Evolutionary conservation across 2,329 filamentous ascomycete species (phyloP).

Genomic region (Monilinia polystroma): DNA sequence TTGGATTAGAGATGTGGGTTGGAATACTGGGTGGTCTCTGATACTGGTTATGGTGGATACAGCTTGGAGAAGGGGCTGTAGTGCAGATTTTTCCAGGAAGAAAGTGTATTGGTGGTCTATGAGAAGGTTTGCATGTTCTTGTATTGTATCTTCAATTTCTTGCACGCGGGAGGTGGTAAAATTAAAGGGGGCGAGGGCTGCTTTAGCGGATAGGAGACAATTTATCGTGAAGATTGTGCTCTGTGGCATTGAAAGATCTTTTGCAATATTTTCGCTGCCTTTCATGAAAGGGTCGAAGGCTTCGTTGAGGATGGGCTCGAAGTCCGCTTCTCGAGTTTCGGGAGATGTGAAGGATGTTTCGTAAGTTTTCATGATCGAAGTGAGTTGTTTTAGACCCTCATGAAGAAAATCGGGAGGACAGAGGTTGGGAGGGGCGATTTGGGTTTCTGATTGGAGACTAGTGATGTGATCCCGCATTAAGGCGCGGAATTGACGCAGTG

Average conservation of each 20-base stretch:
- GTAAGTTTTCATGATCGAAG: conserved; percentile 78
- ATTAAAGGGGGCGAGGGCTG: conserved; percentile 56
- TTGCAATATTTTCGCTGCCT: conserved; percentile 69
- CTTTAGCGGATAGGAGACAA: conserved; percentile 60
- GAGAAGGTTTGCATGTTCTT: conserved; percentile 56
- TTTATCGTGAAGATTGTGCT: conserved; percentile 72
- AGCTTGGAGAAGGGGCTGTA: conserved; percentile 62
- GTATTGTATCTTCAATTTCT: conserved; percentile 57
- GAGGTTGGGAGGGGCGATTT: conserved; percentile 69
- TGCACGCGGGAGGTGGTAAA: conserved; percentile 60
- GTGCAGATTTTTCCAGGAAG: conserved; percentile 72
- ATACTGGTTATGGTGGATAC: conserved; percentile 44
- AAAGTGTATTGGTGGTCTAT: conserved; percentile 68
- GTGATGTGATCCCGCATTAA: conserved; percentile 79
- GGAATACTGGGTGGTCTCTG: conserved; percentile 58
- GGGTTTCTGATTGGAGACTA: conserved; percentile 69
- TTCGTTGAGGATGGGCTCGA: conserved; percentile 72
- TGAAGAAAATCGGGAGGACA: conserved; percentile 76
- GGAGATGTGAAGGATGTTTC: conserved; percentile 71
- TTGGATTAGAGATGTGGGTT: conserved; percentile 58
- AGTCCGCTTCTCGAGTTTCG: conserved; percentile 62
- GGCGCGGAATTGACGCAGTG: conserved; percentile 77
- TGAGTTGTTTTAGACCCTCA: conserved; percentile 76
- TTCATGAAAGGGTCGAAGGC: conserved; percentile 83
- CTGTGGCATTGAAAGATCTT: conserved; percentile 57